Conservation (phyloP, 441 rosid genomes). For the Eutrema salsugineum region DNA sequence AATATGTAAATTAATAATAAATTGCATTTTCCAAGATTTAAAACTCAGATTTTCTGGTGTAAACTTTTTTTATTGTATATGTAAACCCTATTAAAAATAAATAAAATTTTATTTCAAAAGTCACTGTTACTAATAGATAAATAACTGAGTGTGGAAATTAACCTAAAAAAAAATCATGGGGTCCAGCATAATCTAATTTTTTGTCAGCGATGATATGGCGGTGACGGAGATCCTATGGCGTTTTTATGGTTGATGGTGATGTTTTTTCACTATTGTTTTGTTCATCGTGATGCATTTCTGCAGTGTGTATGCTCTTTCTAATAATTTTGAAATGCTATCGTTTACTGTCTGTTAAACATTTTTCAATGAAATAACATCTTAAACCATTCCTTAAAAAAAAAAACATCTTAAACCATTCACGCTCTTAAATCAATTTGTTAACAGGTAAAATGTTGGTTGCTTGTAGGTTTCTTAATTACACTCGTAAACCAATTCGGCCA, state of each 20-base stretch:
- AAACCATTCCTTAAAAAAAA: too few species aligned
- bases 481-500: background rate
- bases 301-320: background rate
- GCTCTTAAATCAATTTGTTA: background rate
- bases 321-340: background rate
- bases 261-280: background rate
- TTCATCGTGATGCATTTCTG: background rate
- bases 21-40: too few species aligned
- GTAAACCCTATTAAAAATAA: too few species aligned
- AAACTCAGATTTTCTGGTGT: too few species aligned
- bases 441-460: background rate
- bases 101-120: too few species aligned
- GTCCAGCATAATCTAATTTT: background rate
- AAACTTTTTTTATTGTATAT: too few species aligned
- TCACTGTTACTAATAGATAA: background rate
- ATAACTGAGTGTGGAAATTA: background rate
- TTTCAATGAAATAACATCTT: too few species aligned
- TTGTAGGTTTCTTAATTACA: background rate
- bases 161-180: background rate
- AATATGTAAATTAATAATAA: too few species aligned
- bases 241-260: conserved; percentile 12
- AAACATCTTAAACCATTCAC: too few species aligned
- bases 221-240: conserved; percentile 13
- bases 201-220: conserved; percentile 16
- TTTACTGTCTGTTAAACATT: background rate